A percentile compares a stretch with the other conserved stretches of the same genome.
Conservation (phyloP, 345 rosid species). For the Eucalyptus regnans region DNA sequence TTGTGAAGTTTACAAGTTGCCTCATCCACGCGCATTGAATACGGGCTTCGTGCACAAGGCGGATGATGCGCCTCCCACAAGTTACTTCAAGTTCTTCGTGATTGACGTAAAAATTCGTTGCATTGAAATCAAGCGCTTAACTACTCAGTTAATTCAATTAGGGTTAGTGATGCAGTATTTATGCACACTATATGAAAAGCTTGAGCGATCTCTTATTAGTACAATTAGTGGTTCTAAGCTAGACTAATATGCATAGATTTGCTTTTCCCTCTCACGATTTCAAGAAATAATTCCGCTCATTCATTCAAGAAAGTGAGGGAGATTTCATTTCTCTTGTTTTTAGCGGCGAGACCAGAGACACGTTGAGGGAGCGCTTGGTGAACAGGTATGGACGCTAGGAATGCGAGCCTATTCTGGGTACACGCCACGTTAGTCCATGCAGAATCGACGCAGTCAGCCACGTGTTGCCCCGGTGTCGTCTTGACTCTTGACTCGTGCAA, state of each 20-base stretch:
- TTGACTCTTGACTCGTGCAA: not conserved
- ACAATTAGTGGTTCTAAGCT: not conserved
- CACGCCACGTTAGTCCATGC: not conserved
- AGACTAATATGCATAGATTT: not conserved
- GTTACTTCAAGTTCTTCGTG: not conserved
- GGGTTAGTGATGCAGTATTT: not conserved
- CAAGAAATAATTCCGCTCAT: not conserved
- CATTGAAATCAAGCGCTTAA: not conserved
- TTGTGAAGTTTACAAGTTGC: no score
- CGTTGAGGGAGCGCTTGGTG: not conserved
- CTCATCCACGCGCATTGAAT: not conserved
- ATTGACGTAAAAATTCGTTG: no score
- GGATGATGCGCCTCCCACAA: not conserved
- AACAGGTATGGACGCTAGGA: not conserved
- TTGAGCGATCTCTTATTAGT: not conserved
- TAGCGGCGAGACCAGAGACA: not conserved
- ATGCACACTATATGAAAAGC: not conserved
- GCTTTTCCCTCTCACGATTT: not conserved
- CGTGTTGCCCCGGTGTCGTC: not conserved
- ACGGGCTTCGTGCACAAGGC: not conserved
- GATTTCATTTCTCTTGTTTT: not conserved
- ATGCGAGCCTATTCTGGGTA: not conserved
- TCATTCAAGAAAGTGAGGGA: not conserved
- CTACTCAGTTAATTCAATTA: not conserved
- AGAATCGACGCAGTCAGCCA: not conserved